Conservation (phyloP, 2,329 filamentous ascomycete genomes). For the Truncatella angustata region DNA sequence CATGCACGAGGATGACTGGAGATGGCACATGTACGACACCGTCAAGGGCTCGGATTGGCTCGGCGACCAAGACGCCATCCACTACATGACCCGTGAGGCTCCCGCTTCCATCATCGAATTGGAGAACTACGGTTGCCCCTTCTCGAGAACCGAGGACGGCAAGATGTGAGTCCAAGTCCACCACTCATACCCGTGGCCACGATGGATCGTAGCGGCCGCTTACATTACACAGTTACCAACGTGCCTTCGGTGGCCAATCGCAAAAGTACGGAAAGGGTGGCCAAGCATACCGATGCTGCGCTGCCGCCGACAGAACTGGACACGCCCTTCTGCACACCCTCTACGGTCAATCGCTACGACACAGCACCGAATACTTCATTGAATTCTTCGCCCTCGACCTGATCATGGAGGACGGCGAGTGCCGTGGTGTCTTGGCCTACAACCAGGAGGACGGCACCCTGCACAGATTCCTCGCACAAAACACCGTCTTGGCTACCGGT, state of each 20-base stretch:
- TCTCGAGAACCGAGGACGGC: constrained; percentile 93
- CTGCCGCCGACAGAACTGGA: constrained; percentile 92
- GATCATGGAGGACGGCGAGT: constrained; percentile 96
- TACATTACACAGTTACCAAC: constrained; percentile 70
- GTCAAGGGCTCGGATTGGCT: constrained; percentile 98
- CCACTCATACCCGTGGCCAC: not conserved
- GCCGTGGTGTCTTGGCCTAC: constrained; percentile 94
- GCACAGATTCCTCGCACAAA: constrained; percentile 93
- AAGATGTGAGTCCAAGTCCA: constrained; percentile 65
- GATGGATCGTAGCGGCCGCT: not conserved
- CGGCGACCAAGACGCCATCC: constrained; percentile 94
- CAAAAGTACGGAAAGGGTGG: constrained; percentile 95
- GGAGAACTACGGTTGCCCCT: constrained; percentile 96
- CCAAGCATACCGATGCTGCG: constrained; percentile 96
- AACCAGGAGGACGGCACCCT: constrained; percentile 98
- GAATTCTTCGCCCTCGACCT: constrained; percentile 97
- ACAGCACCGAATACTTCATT: constrained; percentile 99
- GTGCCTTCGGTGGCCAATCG: constrained; percentile 96
- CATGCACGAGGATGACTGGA: constrained; percentile 98
- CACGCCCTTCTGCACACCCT: constrained; percentile 98
- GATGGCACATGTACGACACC: constrained; percentile 99
- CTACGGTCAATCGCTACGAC: constrained; percentile 92
- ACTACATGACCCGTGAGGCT: constrained; percentile 97
- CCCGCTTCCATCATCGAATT: constrained; percentile 90
- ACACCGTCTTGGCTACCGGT: constrained; percentile 95